phyloP scores from a whole-genome alignment of 176 grass and related monocot species.

The Sorghum bicolor region Sorghum_bicolor_NCBIv3 NC_012870.2:14563501-14564000 shows the following conservation, averaged over 20 bases:
- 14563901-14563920: neutral
- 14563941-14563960: neutral
- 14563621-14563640: neutral
- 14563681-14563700: neutral
- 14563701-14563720: neutral
- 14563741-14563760: neutral
- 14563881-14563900: slow-evolving; percentile 5
- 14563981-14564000: slow-evolving; percentile 15
- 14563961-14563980: neutral
- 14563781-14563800: neutral
- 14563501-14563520: neutral
- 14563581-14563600: neutral
- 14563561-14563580: neutral
- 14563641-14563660: neutral
- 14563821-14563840: neutral
- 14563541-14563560: neutral
- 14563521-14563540: neutral
- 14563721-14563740: neutral
- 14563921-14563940: neutral
- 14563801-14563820: neutral
- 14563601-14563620: neutral
- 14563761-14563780: neutral
- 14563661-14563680: neutral
- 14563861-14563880: neutral
- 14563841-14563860: neutral